These are phyloP conservation scores for Penicillium herquei DNA, from an alignment of 495 filamentous ascomycete genomes.

Conservation along the genomic window DNA sequence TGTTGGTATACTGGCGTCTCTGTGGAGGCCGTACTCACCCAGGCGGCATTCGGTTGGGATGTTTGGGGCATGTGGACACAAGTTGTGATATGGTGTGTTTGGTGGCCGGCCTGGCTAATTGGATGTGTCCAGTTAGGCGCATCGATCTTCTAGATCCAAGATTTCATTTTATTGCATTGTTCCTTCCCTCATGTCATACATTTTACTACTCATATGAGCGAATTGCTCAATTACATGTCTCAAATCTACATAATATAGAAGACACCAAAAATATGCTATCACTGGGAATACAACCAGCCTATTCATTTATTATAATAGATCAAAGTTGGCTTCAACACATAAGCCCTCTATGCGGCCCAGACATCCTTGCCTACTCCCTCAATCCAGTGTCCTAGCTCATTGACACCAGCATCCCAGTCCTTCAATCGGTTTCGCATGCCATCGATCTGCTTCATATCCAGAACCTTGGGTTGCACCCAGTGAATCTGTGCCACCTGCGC, in stretches of 20 bases:
- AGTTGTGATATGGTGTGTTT: constrained; percentile 93
- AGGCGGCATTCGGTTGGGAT: constrained; percentile 87
- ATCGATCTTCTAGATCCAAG: constrained; percentile 32
- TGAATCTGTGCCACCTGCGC: constrained; percentile 90
- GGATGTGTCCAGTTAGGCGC: constrained; percentile 53
- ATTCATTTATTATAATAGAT: constrained; percentile 28
- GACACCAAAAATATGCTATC: not conserved
- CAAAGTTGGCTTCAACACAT: constrained; percentile 11
- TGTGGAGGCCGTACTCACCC: constrained; percentile 58
- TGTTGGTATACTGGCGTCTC: constrained; percentile 50
- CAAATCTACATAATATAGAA: constrained; percentile 8
- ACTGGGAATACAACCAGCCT: constrained; percentile 12
- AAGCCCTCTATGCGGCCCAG: constrained; percentile 68
- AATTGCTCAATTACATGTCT: not conserved
- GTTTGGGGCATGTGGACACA: constrained; percentile 88
- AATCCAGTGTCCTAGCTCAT: constrained; percentile 93
- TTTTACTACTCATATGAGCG: not conserved
- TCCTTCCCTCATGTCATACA: not conserved
- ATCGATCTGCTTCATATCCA: constrained; percentile 94
- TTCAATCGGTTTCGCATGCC: constrained; percentile 83
- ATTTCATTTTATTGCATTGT: not conserved
- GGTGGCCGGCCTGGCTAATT: constrained; percentile 95
- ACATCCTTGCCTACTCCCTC: constrained; percentile 85
- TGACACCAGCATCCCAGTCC: constrained; percentile 95
- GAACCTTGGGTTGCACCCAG: constrained; percentile 97